These are phyloP conservation scores for Paraphaeosphaeria sporulosa DNA, from an alignment of 2,329 filamentous ascomycete genomes.

Conservation along the genomic window DNA sequence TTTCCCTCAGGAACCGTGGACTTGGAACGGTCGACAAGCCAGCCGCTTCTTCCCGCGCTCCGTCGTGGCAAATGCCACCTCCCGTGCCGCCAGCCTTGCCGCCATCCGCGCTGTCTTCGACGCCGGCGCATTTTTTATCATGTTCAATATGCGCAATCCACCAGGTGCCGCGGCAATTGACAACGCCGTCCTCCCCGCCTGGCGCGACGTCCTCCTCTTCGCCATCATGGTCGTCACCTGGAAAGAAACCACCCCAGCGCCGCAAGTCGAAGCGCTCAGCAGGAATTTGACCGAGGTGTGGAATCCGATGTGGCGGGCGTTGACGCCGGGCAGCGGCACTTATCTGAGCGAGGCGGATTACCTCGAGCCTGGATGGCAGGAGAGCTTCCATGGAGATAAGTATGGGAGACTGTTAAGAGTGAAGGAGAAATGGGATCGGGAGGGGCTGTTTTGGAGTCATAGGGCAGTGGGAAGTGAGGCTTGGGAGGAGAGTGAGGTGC, in stretches of 20 bases:
- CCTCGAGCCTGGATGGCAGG: slow-evolving; percentile 48
- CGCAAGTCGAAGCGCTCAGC: slow-evolving; percentile 6
- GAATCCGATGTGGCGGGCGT: slow-evolving; percentile 18
- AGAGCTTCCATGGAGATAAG: slow-evolving; percentile 48
- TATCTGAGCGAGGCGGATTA: slow-evolving; percentile 20
- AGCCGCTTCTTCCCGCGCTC: slow-evolving; percentile 38
- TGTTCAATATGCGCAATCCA: no score
- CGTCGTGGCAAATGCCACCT: slow-evolving; percentile 25
- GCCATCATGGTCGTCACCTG: slow-evolving; percentile 22
- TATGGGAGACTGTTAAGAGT: slow-evolving; percentile 38
- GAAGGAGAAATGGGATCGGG: slow-evolving; percentile 31
- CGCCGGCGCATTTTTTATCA: no score
- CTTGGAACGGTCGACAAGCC: slow-evolving; percentile 27
- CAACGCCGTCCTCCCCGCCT: slow-evolving; percentile 21
- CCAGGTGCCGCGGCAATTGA: no score
- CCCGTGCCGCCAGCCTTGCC: slow-evolving; percentile 28
- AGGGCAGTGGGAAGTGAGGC: no score
- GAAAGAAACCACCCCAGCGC: neutral
- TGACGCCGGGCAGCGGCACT: slow-evolving; percentile 11
- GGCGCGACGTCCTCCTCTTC: slow-evolving; percentile 17
- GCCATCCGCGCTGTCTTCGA: no score
- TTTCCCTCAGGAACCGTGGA: slow-evolving; percentile 26
- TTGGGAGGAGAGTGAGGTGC: no score
- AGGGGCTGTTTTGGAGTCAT: slow-evolving; percentile 26
- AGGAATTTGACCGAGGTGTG: slow-evolving; percentile 19